phyloP scores from a whole-genome alignment of 1,139 yeast species.

The Candida pseudocylindracea region DNA sequence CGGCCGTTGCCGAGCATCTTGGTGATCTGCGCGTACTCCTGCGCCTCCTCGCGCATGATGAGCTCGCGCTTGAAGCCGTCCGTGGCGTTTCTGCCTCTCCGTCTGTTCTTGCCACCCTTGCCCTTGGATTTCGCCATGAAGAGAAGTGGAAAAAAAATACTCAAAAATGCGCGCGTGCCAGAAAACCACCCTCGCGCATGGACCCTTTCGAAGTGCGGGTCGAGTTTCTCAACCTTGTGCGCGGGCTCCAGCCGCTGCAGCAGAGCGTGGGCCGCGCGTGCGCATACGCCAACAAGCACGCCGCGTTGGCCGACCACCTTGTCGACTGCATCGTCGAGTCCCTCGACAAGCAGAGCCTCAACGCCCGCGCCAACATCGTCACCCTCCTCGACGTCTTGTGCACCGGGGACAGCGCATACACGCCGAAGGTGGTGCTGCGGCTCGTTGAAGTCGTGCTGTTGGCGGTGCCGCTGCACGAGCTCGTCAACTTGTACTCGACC shows the following conservation, averaged over 20 bases:
- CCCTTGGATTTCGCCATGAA: conserved; percentile 29
- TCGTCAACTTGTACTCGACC: conserved; percentile 18
- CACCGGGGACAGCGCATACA: conserved; percentile 23
- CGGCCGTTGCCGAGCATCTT: conserved; percentile 98
- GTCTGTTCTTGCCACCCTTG: conserved; percentile 67
- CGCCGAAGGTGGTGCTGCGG: conserved; percentile 17
- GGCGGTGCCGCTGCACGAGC: conserved; percentile 23
- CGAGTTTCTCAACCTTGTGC: conserved; percentile 39
- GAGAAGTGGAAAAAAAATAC: background rate
- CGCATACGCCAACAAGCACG: conserved; percentile 33
- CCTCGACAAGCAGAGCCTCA: conserved; percentile 25
- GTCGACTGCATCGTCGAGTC: conserved; percentile 50
- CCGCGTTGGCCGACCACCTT: conserved; percentile 47
- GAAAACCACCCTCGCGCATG: conserved; percentile 13
- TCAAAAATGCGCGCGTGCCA: background rate
- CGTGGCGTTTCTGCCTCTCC: conserved; percentile 97
- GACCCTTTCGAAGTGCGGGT: conserved; percentile 65
- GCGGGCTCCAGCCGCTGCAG: conserved; percentile 38
- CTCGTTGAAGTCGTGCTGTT: conserved; percentile 27
- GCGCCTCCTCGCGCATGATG: conserved; percentile 83
- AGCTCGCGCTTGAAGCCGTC: conserved; percentile 88
- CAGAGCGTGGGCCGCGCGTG: conserved; percentile 32
- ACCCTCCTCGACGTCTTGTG: conserved; percentile 42
- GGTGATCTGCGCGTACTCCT: conserved; percentile 95
- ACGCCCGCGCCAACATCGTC: conserved; percentile 40